Evolutionary conservation across 2,329 filamentous ascomycete species (phyloP), one percentile per base, ranked within the genome.

Genomic region (Trichoderma polysporum): DNA sequence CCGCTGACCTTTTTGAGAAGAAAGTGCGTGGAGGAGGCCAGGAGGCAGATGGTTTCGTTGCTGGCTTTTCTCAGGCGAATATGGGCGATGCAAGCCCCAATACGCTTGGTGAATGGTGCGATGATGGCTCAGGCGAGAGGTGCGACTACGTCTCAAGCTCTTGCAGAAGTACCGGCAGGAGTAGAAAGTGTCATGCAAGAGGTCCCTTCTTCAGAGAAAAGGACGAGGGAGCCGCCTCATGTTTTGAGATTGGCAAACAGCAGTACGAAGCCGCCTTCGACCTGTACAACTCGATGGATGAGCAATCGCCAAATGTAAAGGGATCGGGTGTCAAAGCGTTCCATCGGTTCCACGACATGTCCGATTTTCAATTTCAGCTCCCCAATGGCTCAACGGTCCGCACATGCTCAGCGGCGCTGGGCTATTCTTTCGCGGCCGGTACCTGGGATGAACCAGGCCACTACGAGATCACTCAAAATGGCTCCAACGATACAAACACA

Each of bases 1-100:
- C 94, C 0, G 92, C 93, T 3, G 88, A 90, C 72, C 82, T 97
- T 6, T 91, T 97, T 70, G 94, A 97, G 76, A 87, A 91, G 72
- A 86, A 86, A 49, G 85, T 91, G 66, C 80, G 80, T 5, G 81
- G 85, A 31, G 74, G 79, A 2, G 81, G 80, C 12, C 86, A 85
- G 50, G 88, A 87, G 52, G 83, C 86, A 0, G 82, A 86, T 1
- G 85, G 84, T 12, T 97, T 96, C 72, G 91, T 97, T 1, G 93
- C 93, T 2, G 94, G 93, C 12, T 97, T 97, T 79, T 95, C 92
- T 1, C 93, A 97, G 77, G 87, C 93, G 31, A 97, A 92, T 73
- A 92, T 97, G 62, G 94, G 93, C 27, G 94, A 97, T 73, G 95
- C 92, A 0, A 91, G 90, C 1, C 94, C 94, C 10, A 97, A 97